These are phyloP conservation scores for Akanthomyces dipterigenus DNA, from an alignment of 2,329 filamentous ascomycete genomes.

Conservation along the genomic window DNA sequence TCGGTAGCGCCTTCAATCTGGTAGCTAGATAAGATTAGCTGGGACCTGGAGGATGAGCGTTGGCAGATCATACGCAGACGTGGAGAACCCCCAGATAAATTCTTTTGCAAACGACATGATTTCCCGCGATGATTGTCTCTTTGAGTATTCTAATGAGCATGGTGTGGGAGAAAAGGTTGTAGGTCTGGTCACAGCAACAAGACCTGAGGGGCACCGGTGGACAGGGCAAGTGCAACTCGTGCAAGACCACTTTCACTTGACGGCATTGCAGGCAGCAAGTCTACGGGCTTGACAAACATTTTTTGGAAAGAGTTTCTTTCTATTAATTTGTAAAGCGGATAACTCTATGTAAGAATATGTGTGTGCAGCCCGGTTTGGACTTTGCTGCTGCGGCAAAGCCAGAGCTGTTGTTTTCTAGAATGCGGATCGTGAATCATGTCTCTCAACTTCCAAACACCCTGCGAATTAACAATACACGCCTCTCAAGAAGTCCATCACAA, in stretches of 20 bases:
- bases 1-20: too few relatives aligned
- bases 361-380: neutral
- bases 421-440: neutral
- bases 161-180: too few relatives aligned
- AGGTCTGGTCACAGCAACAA: too few relatives aligned
- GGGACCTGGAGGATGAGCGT: too few relatives aligned
- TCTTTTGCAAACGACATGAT: too few relatives aligned
- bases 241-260: neutral
- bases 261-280: neutral
- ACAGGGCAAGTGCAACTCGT: constrained; percentile 31
- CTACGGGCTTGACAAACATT: neutral
- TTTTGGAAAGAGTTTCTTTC: neutral
- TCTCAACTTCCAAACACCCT: neutral
- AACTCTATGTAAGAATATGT: neutral
- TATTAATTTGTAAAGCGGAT: neutral
- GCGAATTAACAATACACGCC: neutral
- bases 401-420: neutral
- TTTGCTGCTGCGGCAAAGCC: neutral
- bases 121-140: too few relatives aligned
- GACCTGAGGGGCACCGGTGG: too few relatives aligned
- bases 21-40: too few relatives aligned
- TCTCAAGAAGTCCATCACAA: too few relatives aligned
- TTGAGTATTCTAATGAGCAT: too few relatives aligned
- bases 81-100: too few relatives aligned
- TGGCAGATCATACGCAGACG: too few relatives aligned